These are phyloP conservation scores for Saccharomycopsis oosterbeekiorum DNA, from an alignment of 805 yeast genomes.

Conservation along the genomic window DNA sequence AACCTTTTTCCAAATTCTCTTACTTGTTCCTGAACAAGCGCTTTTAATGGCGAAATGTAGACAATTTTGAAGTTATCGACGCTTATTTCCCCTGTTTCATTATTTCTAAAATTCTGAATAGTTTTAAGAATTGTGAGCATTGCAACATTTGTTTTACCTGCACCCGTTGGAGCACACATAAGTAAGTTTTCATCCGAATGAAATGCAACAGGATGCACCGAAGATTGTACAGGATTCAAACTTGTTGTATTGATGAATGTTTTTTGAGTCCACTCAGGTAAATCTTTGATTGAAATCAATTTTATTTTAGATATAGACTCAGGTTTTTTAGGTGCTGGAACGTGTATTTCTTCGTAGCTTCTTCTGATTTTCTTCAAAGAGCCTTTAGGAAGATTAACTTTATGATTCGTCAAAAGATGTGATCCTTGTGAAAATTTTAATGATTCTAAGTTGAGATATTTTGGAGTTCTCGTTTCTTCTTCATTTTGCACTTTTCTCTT, in stretches of 20 bases:
- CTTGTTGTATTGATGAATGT: constrained; percentile 63
- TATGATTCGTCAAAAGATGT: constrained; percentile 53
- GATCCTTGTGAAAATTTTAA: constrained; percentile 65
- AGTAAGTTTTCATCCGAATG: constrained; percentile 58
- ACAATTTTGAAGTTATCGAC: constrained; percentile 61
- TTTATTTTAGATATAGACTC: constrained; percentile 17
- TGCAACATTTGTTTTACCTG: constrained; percentile 97
- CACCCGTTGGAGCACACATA: constrained; percentile 97
- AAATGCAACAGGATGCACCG: constrained; percentile 73
- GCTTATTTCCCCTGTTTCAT: constrained; percentile 38
- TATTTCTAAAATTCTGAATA: constrained; percentile 41
- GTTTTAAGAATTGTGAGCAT: constrained; percentile 67
- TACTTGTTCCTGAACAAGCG: constrained; percentile 91
- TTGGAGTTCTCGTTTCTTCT: constrained; percentile 32
- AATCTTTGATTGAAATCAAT: constrained; percentile 17
- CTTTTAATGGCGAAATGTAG: constrained; percentile 88
- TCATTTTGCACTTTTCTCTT: constrained; percentile 11
- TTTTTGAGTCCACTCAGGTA: constrained; percentile 76
- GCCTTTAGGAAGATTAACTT: constrained; percentile 71
- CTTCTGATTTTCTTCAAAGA: constrained; percentile 67
- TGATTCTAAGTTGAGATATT: constrained; percentile 51
- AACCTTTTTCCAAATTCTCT: constrained; percentile 72
- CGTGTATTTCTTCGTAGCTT: constrained; percentile 76
- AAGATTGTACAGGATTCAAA: constrained; percentile 77
- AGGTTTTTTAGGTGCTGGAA: constrained; percentile 73